A percentile compares a stretch with the other conserved stretches of the same genome.
Conservation (phyloP, 768 basidiomycete species). For the Hericium coralloides region DNA sequence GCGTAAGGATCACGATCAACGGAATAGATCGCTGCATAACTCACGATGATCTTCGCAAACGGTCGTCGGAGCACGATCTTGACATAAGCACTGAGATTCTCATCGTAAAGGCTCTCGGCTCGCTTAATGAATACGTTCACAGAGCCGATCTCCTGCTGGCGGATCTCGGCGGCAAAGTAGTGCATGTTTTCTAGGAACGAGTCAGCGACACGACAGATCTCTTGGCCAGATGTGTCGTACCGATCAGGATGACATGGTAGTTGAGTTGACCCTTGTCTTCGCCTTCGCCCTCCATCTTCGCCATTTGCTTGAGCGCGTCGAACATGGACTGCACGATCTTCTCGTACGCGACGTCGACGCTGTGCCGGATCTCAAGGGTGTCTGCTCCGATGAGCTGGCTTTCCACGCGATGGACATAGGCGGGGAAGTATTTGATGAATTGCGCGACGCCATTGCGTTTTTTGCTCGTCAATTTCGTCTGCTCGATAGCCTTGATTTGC, state of each 20-base stretch:
- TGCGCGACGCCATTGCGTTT: constrained; percentile 88
- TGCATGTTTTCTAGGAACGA: constrained; percentile 83
- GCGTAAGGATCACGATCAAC: not conserved
- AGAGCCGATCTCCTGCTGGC: constrained; percentile 57
- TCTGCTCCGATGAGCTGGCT: constrained; percentile 73
- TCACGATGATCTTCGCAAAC: constrained; percentile 72
- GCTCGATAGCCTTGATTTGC: constrained; percentile 82
- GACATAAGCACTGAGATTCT: constrained; percentile 81
- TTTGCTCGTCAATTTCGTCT: constrained; percentile 85
- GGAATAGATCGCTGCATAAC: not conserved
- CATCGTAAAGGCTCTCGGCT: constrained; percentile 81
- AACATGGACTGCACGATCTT: constrained; percentile 87
- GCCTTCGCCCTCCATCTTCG: constrained; percentile 85
- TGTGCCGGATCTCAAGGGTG: constrained; percentile 64
- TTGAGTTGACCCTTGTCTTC: constrained; percentile 97
- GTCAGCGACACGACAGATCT: not conserved
- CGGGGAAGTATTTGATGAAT: constrained; percentile 89
- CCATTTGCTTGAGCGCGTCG: constrained; percentile 89
- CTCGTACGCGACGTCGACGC: constrained; percentile 80
- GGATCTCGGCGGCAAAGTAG: constrained; percentile 78
- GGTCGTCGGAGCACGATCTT: constrained; percentile 81
- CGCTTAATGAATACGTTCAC: constrained; percentile 53
- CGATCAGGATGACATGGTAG: constrained; percentile 91
- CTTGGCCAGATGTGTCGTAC: constrained; percentile 36
- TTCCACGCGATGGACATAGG: constrained; percentile 79